Evolutionary conservation across 1,284 basidiomycete species (phyloP), one percentile per base, ranked within the genome.

Genomic region (Cryptococcus sp.): DNA sequence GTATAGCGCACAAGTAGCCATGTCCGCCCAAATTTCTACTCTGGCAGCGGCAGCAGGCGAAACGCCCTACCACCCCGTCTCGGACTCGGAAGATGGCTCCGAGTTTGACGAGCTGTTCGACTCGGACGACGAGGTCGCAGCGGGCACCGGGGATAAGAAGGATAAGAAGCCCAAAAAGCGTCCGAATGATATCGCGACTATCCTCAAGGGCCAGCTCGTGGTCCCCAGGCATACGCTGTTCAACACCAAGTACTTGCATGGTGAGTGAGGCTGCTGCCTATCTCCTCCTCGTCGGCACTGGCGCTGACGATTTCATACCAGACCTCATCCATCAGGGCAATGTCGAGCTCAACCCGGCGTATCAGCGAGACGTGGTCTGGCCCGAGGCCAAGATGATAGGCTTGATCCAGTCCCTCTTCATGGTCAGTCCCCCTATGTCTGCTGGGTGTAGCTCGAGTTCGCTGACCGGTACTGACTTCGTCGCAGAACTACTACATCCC

Each of bases 321-420:
- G 76, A 73, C 7, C 49, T 73, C 41, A 69, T 76, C 22, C 67
- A 75, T 31, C 45, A 42, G 4, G 75, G 71, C 11, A 53, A 54
- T 17, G 66, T 78, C 51, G 60, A 76, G 10, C 64, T 77, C 15
- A 56, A 69, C 39, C 74, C 76, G 0, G 57, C 64, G 11, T 78
- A 76, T 60, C 77, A 78, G 59, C 70, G 77, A 54, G 74, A 74
- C 39, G 73, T 78, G 8, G 77, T 78, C 3, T 78, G 77, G 77
- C 42, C 67, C 0, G 62, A 66, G 23, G 5, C 42, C 6, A 74
- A 74, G 54, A 66, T 66, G 68, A 60, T 62, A 4, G 52, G 49
- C 0, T 56, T 75, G 39, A 70, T 76, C 35, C 70, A 74, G 53
- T 72, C 69, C 0, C 50, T 76, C 1, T 71, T 74, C 57, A 51